phyloP scores from a whole-genome alignment of 805 yeast species.

The Saturnispora sekii region DNA sequence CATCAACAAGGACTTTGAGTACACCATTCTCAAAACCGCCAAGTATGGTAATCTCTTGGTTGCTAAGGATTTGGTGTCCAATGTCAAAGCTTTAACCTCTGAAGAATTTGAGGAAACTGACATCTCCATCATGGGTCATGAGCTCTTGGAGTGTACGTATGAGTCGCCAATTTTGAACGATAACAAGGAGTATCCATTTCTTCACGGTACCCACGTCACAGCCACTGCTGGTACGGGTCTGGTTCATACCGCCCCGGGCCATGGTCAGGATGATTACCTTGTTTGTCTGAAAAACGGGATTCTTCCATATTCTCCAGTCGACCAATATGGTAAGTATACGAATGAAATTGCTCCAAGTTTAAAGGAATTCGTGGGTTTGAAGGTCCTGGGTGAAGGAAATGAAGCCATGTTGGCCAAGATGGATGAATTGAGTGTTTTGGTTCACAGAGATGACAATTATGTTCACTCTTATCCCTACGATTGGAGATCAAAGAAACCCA shows the following conservation, averaged over 20 bases:
- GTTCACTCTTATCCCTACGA: constrained; percentile 90
- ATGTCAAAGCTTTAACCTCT: constrained; percentile 27
- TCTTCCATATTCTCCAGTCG: constrained; percentile 66
- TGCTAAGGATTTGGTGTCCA: constrained; percentile 38
- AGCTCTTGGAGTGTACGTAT: constrained; percentile 37
- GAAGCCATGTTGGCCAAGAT: constrained; percentile 35
- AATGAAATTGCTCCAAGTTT: constrained; percentile 36
- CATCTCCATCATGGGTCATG: constrained; percentile 32
- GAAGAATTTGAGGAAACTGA: constrained; percentile 17
- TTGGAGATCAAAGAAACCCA: constrained; percentile 94
- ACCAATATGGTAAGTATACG: constrained; percentile 61
- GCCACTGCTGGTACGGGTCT: constrained; percentile 83
- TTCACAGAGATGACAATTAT: constrained; percentile 39
- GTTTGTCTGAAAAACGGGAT: constrained; percentile 52
- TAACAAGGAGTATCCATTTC: constrained; percentile 39
- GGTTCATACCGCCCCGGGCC: constrained; percentile 97
- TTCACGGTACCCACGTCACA: constrained; percentile 78
- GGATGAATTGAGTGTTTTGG: constrained; percentile 34
- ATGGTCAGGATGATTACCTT: constrained; percentile 87
- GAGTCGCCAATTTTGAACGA: constrained; percentile 40
- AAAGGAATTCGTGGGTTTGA: constrained; percentile 40
- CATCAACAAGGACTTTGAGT: constrained; percentile 47
- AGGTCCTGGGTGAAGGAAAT: constrained; percentile 57
- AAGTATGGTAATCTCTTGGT: constrained; percentile 43
- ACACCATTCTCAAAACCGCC: constrained; percentile 37